Evolutionary conservation across 352 stramenopile species (phyloP).

Genomic region (Phytophthora sp.): DNA sequence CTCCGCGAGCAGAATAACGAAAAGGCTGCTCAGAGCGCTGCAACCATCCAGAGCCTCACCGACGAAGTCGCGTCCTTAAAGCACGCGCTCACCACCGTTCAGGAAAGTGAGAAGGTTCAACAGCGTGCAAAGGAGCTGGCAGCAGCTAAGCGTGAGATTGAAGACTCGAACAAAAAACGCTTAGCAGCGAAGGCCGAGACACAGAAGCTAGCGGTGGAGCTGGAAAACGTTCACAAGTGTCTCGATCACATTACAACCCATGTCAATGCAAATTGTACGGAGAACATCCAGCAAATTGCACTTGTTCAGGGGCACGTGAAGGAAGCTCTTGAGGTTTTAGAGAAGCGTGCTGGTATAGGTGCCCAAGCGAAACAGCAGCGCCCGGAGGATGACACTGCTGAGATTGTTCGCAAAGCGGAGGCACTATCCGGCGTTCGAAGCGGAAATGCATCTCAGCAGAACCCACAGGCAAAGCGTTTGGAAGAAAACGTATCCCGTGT

Average conservation of each 20-base stretch:
- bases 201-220: slow-evolving; percentile 76
- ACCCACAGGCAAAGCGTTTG: slow-evolving; percentile 54
- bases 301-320: slow-evolving; percentile 68
- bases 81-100: slow-evolving; percentile 57
- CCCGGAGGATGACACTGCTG: slow-evolving; percentile 50
- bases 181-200: slow-evolving; percentile 82
- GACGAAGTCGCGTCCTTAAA: slow-evolving; percentile 71
- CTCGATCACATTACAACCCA: slow-evolving; percentile 60
- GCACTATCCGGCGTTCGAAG: slow-evolving; percentile 30
- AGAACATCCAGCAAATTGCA: slow-evolving; percentile 65
- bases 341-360: slow-evolving; percentile 52
- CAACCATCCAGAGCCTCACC: slow-evolving; percentile 53
- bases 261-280: slow-evolving; percentile 56
- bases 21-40: slow-evolving; percentile 45
- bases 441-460: slow-evolving; percentile 45
- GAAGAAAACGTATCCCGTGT: slow-evolving; percentile 74
- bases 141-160: slow-evolving; percentile 70
- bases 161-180: slow-evolving; percentile 84
- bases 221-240: slow-evolving; percentile 74
- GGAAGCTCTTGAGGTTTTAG: slow-evolving; percentile 71
- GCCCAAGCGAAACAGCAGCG: slow-evolving; percentile 20
- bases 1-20: slow-evolving; percentile 65
- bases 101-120: slow-evolving; percentile 76
- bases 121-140: slow-evolving; percentile 73
- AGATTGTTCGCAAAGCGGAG: slow-evolving; percentile 56